Evolutionary conservation across 2,329 filamentous ascomycete genomes (phyloP).

Genomic region (Spiromastix sp.): DNA sequence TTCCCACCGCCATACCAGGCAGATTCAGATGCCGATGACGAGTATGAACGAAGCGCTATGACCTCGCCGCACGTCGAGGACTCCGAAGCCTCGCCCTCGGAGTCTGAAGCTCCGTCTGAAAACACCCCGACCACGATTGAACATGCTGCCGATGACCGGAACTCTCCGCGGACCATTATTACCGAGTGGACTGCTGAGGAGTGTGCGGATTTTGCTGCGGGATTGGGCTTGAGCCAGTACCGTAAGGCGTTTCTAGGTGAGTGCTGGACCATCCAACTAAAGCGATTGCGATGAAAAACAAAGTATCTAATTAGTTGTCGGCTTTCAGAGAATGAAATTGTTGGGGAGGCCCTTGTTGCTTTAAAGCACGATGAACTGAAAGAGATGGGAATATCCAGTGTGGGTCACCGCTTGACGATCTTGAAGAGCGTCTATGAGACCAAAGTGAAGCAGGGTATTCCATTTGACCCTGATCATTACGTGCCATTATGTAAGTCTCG

Average conservation of each 20-base stretch:
- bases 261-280: conserved; percentile 25
- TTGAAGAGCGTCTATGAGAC: conserved; percentile 94
- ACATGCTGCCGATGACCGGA: conserved; percentile 40
- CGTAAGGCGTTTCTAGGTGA: conserved; percentile 72
- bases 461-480: conserved; percentile 87
- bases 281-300: neutral
- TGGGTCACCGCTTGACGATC: conserved; percentile 88
- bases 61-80: conserved; percentile 48
- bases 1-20: conserved; percentile 45
- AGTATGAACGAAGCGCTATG: conserved; percentile 52
- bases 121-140: conserved; percentile 54
- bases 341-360: conserved; percentile 80
- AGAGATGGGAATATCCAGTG: conserved; percentile 85
- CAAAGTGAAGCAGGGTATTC: conserved; percentile 87
- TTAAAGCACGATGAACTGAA: conserved; percentile 88
- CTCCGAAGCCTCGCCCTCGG: conserved; percentile 46
- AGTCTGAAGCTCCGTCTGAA: conserved; percentile 49
- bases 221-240: conserved; percentile 73
- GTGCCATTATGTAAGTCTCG: conserved; percentile 69
- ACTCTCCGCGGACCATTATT: conserved; percentile 46
- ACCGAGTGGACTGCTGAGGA: conserved; percentile 65
- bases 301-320: conserved; percentile 7
- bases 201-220: conserved; percentile 77
- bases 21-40: conserved; percentile 56
- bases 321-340: conserved; percentile 74